Base-by-base conservation (phyloP, 495 filamentous ascomycete species). In the Jackrogersella minutella region DNA sequence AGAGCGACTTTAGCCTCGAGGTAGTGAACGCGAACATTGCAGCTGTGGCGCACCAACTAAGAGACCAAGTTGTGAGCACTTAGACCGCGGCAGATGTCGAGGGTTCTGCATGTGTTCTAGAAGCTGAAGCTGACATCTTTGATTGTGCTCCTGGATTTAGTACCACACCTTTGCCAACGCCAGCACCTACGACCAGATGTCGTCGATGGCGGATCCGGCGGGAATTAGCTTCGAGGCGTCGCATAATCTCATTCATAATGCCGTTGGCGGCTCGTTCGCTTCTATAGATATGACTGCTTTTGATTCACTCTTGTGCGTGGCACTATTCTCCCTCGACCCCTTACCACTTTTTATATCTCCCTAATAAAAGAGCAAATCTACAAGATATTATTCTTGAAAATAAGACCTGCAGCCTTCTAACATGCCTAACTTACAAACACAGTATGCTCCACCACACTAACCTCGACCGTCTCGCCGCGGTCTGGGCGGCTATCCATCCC, bases 401-500 rank as follows among this genome's bases (percentile, higher is more conserved):
- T n/a, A n/a, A 9, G 26, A 13, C 3, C 2, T 2, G 5, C 6
- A 17, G 6, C 2, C 44, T 49, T 9, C 24, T 17, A 10, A 30
- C 6, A 4, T 11, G 3, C 10, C 31, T 36, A 52, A 36, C 11
- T 6, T 21, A 26, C 19, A 5, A 5, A 8, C 19, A 7, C 33
- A 79, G 77, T 44, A 74, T 80, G 74, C 73, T 79, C 30, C 72
- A 80, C 59, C 77, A 80, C 68, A 74, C 72, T 57, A 83, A 85
- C 54, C 67, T 83, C 39, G 83, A 84, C 72, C 79, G 81, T 14
- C 72, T 83, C 24, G 59, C 79, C 19, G 79, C 79, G 2, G 69
- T 84, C 49, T 84, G 76, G 78, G 72, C 79, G 40, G 73, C 73
- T 0, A 65, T 79, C 26, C 57, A 80, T 44, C 76, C 73, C 52